phyloP scores from a whole-genome alignment of 371 early-diverging fungal species.

The Mortierella sp. region DNA sequence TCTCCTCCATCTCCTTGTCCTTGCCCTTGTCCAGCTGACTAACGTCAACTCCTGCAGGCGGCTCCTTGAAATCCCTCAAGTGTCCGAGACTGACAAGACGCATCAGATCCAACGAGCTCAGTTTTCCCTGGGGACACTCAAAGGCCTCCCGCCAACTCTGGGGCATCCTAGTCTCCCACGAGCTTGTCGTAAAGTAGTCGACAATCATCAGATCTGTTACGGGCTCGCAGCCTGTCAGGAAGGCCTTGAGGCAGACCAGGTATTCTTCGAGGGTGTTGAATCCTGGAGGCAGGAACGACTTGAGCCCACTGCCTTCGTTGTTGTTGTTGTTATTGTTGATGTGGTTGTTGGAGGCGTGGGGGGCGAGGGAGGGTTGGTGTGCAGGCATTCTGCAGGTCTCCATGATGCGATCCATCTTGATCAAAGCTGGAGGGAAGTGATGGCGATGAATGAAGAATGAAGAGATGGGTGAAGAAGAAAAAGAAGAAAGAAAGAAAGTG shows the following conservation, averaged over 20 bases:
- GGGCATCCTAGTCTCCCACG: constrained; percentile 53
- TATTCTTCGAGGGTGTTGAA: constrained; percentile 42
- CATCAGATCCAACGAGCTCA: constrained; percentile 51
- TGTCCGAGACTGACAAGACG: constrained; percentile 51
- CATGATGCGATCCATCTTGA: constrained; percentile 15
- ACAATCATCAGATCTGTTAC: constrained; percentile 51
- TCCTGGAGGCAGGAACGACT: constrained; percentile 37
- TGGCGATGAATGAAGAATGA: not conserved
- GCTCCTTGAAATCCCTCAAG: constrained; percentile 28
- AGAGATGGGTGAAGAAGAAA: not conserved
- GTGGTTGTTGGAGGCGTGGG: not conserved
- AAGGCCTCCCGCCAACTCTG: constrained; percentile 50
- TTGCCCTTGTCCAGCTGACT: not conserved
- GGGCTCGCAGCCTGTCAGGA: constrained; percentile 32
- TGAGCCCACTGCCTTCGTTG: constrained; percentile 2
- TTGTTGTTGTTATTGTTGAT: not conserved
- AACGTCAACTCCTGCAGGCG: not conserved
- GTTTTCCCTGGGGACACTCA: constrained; percentile 38
- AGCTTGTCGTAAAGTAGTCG: constrained; percentile 52
- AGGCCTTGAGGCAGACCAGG: constrained; percentile 22
- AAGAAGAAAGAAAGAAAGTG: not conserved
- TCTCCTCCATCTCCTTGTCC: not conserved
- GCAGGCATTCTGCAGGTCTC: not conserved
- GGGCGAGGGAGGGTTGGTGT: not conserved
- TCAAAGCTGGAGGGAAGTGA: not conserved